A percentile compares a stretch with the other conserved stretches of the same genome.
Evolutionary conservation across 2,329 filamentous ascomycete species (phyloP).

Genomic region (Thielaviopsis euricoi): DNA sequence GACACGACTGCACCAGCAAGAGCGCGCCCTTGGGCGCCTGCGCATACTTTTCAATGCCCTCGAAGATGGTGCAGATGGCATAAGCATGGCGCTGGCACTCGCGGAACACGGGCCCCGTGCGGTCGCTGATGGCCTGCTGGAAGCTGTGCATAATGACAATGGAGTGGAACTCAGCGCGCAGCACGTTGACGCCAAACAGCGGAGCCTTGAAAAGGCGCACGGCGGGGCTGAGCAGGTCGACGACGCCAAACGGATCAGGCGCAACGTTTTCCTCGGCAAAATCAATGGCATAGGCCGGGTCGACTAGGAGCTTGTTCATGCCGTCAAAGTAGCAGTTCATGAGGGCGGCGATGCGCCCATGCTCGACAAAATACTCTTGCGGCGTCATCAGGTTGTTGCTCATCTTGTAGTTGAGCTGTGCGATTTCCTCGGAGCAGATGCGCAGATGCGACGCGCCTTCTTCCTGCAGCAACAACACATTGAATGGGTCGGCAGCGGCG

Average conservation of each 20-base stretch:
- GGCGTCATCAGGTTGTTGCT: slow-evolving; percentile 45
- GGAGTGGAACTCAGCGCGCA: slow-evolving; percentile 62
- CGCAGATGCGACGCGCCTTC: slow-evolving; percentile 49
- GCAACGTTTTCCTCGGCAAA: slow-evolving; percentile 34
- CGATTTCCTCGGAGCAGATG: slow-evolving; percentile 64
- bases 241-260: slow-evolving; percentile 14
- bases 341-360: slow-evolving; percentile 32
- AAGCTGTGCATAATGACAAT: slow-evolving; percentile 67
- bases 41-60: slow-evolving; percentile 59
- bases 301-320: slow-evolving; percentile 28
- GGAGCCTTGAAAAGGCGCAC: slow-evolving; percentile 52
- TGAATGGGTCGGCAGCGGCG: not conserved
- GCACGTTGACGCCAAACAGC: slow-evolving; percentile 57
- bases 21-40: slow-evolving; percentile 52
- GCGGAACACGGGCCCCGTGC: slow-evolving; percentile 31
- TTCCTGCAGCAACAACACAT: slow-evolving; percentile 47
- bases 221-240: slow-evolving; percentile 62
- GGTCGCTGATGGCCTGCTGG: slow-evolving; percentile 43
- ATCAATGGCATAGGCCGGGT: slow-evolving; percentile 42
- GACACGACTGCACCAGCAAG: slow-evolving; percentile 55
- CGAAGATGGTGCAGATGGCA: slow-evolving; percentile 60
- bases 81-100: slow-evolving; percentile 48
- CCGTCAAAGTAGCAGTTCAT: slow-evolving; percentile 43
- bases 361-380: slow-evolving; percentile 48
- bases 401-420: slow-evolving; percentile 55